Evolutionary conservation across 768 basidiomycete genomes (phyloP).

Genomic region (Coprinopsis cinerea): DNA sequence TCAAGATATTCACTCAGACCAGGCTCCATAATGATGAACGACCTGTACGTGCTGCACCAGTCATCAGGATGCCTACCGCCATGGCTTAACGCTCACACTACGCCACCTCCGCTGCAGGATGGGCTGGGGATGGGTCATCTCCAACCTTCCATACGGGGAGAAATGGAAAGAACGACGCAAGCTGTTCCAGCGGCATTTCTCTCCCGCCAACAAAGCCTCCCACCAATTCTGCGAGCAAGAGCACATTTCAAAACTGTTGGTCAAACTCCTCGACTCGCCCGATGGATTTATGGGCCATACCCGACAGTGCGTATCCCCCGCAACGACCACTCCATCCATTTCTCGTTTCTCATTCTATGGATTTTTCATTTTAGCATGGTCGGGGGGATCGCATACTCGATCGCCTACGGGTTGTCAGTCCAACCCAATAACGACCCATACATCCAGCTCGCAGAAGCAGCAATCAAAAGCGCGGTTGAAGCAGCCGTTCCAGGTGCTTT

Average conservation of each 20-base stretch:
- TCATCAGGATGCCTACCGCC: neutral
- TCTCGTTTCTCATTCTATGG: neutral
- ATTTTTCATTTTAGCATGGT: slow-evolving; percentile 31
- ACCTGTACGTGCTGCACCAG: neutral
- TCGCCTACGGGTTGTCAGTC: slow-evolving; percentile 43
- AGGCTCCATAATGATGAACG: neutral
- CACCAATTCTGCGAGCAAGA: neutral
- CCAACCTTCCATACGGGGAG: slow-evolving; percentile 17
- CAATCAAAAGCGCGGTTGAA: slow-evolving; percentile 25
- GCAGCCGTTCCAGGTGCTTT: slow-evolving; percentile 36
- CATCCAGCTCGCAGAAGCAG: slow-evolving; percentile 33
- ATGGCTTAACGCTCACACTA: too few species aligned
- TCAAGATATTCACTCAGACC: neutral
- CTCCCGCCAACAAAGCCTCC: slow-evolving; percentile 7
- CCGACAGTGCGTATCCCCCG: slow-evolving; percentile 27
- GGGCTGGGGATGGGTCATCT: slow-evolving; percentile 14
- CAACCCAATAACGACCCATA: slow-evolving; percentile 36
- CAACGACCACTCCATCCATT: neutral
- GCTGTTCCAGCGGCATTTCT: slow-evolving; percentile 18
- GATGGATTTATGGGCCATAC: slow-evolving; percentile 30
- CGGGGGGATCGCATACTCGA: slow-evolving; percentile 32
- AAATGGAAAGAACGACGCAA: slow-evolving; percentile 19
- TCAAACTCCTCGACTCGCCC: slow-evolving; percentile 18
- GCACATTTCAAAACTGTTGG: neutral
- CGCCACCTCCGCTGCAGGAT: neutral